Conservation (phyloP, 2,329 filamentous ascomycete genomes). For the Trichophyton verrucosum region DNA sequence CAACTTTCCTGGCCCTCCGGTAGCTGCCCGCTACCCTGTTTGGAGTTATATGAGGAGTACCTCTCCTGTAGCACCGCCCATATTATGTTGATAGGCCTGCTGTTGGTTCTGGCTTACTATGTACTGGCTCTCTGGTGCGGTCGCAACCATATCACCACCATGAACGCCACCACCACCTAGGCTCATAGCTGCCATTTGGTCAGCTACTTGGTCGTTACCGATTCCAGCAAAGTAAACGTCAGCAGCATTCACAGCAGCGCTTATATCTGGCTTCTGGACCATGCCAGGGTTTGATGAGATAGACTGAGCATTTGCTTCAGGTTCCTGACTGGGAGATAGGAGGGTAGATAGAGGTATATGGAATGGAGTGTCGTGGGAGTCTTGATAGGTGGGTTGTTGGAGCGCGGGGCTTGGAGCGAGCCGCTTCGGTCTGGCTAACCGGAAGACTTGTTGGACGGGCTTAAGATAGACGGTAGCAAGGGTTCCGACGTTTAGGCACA, state of each 20-base stretch:
- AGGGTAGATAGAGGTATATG: constrained; percentile 13
- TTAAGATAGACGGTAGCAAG: constrained; percentile 96
- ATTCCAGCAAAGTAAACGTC: constrained; percentile 80
- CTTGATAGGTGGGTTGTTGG: constrained; percentile 52
- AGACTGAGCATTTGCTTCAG: constrained; percentile 16
- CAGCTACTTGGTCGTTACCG: constrained; percentile 60
- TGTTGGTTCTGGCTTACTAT: constrained; percentile 78
- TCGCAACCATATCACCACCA: constrained; percentile 48
- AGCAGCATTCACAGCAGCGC: constrained; percentile 66
- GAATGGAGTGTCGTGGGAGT: constrained; percentile 22
- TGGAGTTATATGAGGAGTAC: constrained; percentile 37
- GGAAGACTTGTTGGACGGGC: constrained; percentile 93
- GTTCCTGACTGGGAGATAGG: constrained; percentile 35
- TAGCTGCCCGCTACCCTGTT: neutral
- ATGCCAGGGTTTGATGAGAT: constrained; percentile 17
- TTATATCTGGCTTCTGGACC: constrained; percentile 40
- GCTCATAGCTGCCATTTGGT: constrained; percentile 61
- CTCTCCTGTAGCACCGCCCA: constrained; percentile 56
- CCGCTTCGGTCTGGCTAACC: constrained; percentile 66
- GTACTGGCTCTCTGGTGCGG: constrained; percentile 38
- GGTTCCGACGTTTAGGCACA: constrained; percentile 92
- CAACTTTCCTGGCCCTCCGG: neutral
- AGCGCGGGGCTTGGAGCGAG: constrained; percentile 75
- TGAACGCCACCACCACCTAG: constrained; percentile 50
- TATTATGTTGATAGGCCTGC: constrained; percentile 33